phyloP scores from a whole-genome alignment of 2,329 filamentous ascomycete genomes.

The Laburnicola sp. region DNA sequence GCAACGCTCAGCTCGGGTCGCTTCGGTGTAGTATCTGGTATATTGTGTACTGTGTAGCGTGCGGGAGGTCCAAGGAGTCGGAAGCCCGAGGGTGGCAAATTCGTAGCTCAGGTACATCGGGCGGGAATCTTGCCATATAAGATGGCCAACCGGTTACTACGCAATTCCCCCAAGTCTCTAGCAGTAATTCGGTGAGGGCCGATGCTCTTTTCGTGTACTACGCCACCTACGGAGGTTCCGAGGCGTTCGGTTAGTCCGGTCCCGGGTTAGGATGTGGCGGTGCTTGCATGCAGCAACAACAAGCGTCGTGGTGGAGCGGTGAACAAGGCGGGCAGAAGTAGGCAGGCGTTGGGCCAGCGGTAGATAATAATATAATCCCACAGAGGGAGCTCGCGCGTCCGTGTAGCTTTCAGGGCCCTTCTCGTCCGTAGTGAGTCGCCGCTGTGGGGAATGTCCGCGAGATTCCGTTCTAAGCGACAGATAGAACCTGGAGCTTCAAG shows the following conservation, averaged over 20 bases:
- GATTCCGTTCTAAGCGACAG: slow-evolving; percentile 29
- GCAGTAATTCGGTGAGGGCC: slow-evolving; percentile 37
- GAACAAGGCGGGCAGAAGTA: slow-evolving; percentile 26
- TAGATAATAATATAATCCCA: slow-evolving; percentile 33
- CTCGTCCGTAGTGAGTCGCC: slow-evolving; percentile 33
- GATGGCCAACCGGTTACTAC: slow-evolving; percentile 29
- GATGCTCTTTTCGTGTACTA: slow-evolving; percentile 21
- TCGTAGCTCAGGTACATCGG: slow-evolving; percentile 30
- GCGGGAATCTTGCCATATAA: slow-evolving; percentile 39
- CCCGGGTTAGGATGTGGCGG: slow-evolving; percentile 25
- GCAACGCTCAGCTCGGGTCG: slow-evolving; percentile 40
- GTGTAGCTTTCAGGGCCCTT: slow-evolving; percentile 25
- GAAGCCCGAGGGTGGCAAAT: slow-evolving; percentile 40
- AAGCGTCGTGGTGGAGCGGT: slow-evolving; percentile 31
- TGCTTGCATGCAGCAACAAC: slow-evolving; percentile 21
- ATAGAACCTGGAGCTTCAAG: slow-evolving; percentile 25
- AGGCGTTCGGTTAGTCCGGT: slow-evolving; percentile 23
- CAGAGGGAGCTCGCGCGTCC: slow-evolving; percentile 30
- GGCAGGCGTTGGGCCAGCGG: slow-evolving; percentile 23
- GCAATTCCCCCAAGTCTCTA: slow-evolving; percentile 27
- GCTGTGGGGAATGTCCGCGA: slow-evolving; percentile 36
- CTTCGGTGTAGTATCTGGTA: slow-evolving; percentile 27
- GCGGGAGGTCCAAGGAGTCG: slow-evolving; percentile 32
- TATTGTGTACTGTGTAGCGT: slow-evolving; percentile 8
- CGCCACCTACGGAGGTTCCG: slow-evolving; percentile 36